Percentiles rank a stretch among this genome's conserved stretches.
These are phyloP conservation scores for Diversispora epigaea DNA, from an alignment of 192 early-diverging fungal species.

Conservation along the genomic window DNA sequence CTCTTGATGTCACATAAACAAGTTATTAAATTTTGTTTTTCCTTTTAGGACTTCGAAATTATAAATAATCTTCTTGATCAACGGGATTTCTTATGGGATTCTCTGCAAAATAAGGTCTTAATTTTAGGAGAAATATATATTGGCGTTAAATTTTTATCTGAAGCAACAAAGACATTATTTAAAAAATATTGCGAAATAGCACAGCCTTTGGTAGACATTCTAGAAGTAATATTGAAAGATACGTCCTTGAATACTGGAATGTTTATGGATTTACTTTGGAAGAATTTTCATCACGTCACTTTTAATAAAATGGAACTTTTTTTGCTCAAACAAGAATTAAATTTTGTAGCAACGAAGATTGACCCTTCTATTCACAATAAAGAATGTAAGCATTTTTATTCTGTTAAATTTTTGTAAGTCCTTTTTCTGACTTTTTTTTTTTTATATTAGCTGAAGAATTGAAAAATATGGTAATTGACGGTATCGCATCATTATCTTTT, in stretches of 20 bases:
- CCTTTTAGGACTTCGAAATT: neutral
- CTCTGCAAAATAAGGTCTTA: slow-evolving; percentile 38
- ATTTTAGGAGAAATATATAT: slow-evolving; percentile 57
- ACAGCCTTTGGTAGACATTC: slow-evolving; percentile 30
- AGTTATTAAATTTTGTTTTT: too few species aligned
- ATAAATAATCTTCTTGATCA: slow-evolving; percentile 53
- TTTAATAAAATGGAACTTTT: slow-evolving; percentile 46
- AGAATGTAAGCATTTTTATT: neutral
- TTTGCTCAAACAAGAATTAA: slow-evolving; percentile 44
- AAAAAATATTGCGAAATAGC: neutral
- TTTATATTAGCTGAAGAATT: slow-evolving; percentile 41
- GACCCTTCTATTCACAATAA: neutral
- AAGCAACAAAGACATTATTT: slow-evolving; percentile 34
- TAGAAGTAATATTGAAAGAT: slow-evolving; percentile 37
- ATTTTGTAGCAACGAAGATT: slow-evolving; percentile 18
- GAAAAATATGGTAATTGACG: slow-evolving; percentile 66
- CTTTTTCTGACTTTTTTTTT: slow-evolving; percentile 21
- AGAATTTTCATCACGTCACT: slow-evolving; percentile 51
- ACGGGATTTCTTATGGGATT: slow-evolving; percentile 53
- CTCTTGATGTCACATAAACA: too few species aligned
- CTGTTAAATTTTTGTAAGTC: neutral
- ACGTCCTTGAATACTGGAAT: slow-evolving; percentile 44
- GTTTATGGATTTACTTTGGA: slow-evolving; percentile 57
- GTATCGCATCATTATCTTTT: slow-evolving; percentile 66
- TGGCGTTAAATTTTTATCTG: slow-evolving; percentile 45